phyloP scores from a whole-genome alignment of 805 yeast genomes.

The Scheffersomyces amazonensis region DNA sequence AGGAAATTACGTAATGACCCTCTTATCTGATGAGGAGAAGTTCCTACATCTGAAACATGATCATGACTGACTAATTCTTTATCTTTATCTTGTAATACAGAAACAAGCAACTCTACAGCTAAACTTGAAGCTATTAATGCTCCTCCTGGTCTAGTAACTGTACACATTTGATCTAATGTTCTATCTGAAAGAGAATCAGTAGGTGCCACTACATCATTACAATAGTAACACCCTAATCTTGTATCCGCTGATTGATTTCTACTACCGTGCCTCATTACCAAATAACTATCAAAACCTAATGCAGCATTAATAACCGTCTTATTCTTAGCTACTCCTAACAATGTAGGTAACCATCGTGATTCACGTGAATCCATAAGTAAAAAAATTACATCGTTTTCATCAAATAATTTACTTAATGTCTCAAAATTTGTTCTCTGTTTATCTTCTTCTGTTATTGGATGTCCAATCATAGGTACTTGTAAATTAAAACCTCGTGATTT shows the following conservation, averaged over 20 bases:
- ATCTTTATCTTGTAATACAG: slow-evolving; percentile 65
- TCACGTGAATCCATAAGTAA: slow-evolving; percentile 93
- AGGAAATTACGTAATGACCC: slow-evolving; percentile 74
- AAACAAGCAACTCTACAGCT: slow-evolving; percentile 80
- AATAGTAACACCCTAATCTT: slow-evolving; percentile 87
- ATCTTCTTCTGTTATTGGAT: slow-evolving; percentile 61
- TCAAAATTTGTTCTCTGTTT: slow-evolving; percentile 51
- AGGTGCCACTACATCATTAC: slow-evolving; percentile 96
- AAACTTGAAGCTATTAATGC: slow-evolving; percentile 84
- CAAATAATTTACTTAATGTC: slow-evolving; percentile 49
- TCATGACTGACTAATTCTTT: slow-evolving; percentile 42
- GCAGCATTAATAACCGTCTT: slow-evolving; percentile 91
- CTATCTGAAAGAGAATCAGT: slow-evolving; percentile 81
- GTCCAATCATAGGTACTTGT: slow-evolving; percentile 97
- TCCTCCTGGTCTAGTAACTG: slow-evolving; percentile 96
- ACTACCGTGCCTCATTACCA: slow-evolving; percentile 92
- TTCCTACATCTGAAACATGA: slow-evolving; percentile 50
- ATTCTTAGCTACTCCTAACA: slow-evolving; percentile 60
- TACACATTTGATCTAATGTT: slow-evolving; percentile 96
- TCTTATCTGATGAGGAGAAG: slow-evolving; percentile 84
- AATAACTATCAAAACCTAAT: slow-evolving; percentile 87
- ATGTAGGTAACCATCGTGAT: slow-evolving; percentile 96
- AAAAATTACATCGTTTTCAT: slow-evolving; percentile 72
- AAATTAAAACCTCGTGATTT: slow-evolving; percentile 58
- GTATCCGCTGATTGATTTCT: slow-evolving; percentile 17